Evolutionary conservation across 805 yeast species (phyloP), one percentile per base, ranked within the genome.

Genomic region (Wickerhamomyces hampshirensis): DNA sequence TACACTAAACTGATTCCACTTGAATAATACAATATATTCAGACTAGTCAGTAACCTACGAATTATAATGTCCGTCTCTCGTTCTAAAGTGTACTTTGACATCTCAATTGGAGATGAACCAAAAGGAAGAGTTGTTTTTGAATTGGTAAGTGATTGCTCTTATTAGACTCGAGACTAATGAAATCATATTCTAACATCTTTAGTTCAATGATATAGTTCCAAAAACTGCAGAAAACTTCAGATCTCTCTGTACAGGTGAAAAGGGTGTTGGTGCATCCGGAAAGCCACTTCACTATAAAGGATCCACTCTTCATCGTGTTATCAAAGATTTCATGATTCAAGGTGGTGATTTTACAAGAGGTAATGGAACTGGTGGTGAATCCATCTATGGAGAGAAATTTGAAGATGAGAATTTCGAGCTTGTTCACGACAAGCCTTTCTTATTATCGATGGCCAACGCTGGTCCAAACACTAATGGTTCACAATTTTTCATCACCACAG

Each of bases 391-490:
- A 18, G 89, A 81, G 47, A 82, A 82, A 56, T 84, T 84, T 50
- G 95, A 85, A 55, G 98, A 91, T 58, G 98, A 91, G 61, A 83
- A 82, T 61, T 91, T 93, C 60, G 59, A 69, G 33, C 58, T 75
- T 47, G 74, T 71, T 44, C 98, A 91, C 58, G 87, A 80, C 46
- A 72, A 72, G 53, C 98, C 98, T 37, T 89, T 83, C 60, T 69
- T 93, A 48, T 72, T 91, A 50, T 85, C 95, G 6, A 93, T 91
- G 98, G 98, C 98, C 39, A 91, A 91, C 56, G 85, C 97, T 5
- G 98, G 98, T 13, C 88, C 95, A 40, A 78, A 81, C 59, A 91
- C 98, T 33, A 93, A 93, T 56, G 98, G 98, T 1, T 87, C 96
- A 3, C 98, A 91, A 63, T 93, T 87, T 53, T 91, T 91, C 60